Conservation (phyloP, 345 rosid genomes). For the Syzygium aqueum region DNA sequence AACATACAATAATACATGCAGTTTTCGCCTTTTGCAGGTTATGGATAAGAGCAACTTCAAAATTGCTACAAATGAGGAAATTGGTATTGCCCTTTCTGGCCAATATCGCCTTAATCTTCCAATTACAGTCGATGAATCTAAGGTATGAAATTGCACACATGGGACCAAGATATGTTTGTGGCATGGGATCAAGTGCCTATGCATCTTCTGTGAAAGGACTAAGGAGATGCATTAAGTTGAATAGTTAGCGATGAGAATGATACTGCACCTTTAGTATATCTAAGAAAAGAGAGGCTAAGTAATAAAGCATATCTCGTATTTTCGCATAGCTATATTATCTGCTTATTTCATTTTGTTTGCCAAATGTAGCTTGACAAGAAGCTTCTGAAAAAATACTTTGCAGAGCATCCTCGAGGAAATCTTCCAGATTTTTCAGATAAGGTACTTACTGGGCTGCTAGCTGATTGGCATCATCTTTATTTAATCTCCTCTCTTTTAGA, state of each 20-base stretch:
- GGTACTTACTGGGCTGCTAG: conserved; percentile 29
- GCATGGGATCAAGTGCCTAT: background rate
- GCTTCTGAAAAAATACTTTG: conserved; percentile 63
- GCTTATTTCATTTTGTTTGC: conserved; percentile 1
- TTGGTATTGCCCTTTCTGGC: conserved; percentile 77
- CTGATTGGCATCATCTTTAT: background rate
- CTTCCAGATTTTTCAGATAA: conserved; percentile 81
- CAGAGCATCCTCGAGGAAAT: conserved; percentile 51
- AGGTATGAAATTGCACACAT: conserved; percentile 34
- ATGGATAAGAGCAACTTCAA: conserved; percentile 98
- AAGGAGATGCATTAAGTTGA: background rate
- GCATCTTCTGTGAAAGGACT: background rate
- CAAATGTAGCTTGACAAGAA: conserved; percentile 72
- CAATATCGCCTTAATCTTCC: conserved; percentile 93
- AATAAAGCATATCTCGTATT: background rate
- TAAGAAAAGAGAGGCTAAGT: background rate
- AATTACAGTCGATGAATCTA: conserved; percentile 77
- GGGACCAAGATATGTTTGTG: background rate
- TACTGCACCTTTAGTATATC: background rate
- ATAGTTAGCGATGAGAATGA: background rate
- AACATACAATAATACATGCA: background rate
- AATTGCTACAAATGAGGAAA: conserved; percentile 71
- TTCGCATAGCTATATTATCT: background rate
- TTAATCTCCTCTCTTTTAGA: background rate
- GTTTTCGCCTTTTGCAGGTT: conserved; percentile 23